Conservation (phyloP, 2,329 filamentous ascomycete genomes). For the Thelonectria blattea region DNA sequence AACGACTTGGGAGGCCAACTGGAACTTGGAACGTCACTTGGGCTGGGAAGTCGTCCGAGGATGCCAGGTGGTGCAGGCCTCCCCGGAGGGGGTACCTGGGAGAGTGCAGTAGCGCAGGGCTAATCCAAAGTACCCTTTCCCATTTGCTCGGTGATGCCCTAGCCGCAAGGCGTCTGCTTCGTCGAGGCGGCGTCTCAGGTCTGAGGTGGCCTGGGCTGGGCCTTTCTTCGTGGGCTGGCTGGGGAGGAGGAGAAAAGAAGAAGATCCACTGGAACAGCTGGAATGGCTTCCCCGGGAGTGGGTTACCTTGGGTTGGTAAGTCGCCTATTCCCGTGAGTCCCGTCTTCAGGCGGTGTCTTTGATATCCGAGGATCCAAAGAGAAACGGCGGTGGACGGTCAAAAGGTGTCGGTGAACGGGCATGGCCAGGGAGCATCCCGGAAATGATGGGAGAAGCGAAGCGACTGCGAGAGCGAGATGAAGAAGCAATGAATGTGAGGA, state of each 20-base stretch:
- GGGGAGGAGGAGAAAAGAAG: background rate
- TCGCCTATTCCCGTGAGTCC: background rate
- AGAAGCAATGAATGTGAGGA: background rate
- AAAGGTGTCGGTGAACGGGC: slow-evolving; percentile 1
- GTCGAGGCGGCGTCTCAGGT: background rate
- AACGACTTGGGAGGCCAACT: slow-evolving; percentile 10
- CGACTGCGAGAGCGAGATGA: background rate
- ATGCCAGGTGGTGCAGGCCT: background rate
- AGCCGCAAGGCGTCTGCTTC: background rate
- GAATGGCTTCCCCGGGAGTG: background rate
- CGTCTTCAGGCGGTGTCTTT: background rate
- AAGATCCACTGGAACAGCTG: background rate
- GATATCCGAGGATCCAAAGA: background rate
- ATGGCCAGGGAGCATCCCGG: slow-evolving; percentile 15
- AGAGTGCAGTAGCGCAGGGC: background rate
- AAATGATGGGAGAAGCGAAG: background rate
- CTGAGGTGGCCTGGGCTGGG: background rate
- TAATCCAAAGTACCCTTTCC: background rate
- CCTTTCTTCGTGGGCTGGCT: background rate
- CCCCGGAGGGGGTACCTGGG: background rate
- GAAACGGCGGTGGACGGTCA: background rate
- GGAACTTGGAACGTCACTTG: slow-evolving; percentile 4
- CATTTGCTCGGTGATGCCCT: background rate
- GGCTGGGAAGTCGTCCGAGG: slow-evolving; percentile 8
- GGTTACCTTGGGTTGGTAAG: background rate